Evolutionary conservation across 768 basidiomycete species (phyloP).

Genomic region (Xerocomus potaroensis): DNA sequence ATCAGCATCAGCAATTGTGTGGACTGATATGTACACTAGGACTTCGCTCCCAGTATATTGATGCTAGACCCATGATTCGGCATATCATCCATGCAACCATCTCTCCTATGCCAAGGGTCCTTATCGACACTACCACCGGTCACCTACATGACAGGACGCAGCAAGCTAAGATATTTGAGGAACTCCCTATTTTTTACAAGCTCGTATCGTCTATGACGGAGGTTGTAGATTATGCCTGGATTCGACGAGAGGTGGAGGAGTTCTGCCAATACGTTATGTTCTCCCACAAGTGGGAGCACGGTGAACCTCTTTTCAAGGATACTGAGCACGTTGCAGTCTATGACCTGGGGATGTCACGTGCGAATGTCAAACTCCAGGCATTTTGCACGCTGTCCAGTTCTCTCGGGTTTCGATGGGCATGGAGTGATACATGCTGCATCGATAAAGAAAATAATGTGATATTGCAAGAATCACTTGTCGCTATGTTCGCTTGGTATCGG

Average conservation of each 20-base stretch:
- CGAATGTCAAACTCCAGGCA: slow-evolving; percentile 4
- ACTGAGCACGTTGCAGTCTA: slow-evolving; percentile 5
- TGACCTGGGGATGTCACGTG: not conserved
- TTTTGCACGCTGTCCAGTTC: slow-evolving; percentile 3
- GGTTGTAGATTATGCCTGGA: not conserved
- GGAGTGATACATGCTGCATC: slow-evolving; percentile 14
- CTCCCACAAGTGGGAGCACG: slow-evolving; percentile 1
- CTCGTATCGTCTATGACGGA: not conserved
- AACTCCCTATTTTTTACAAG: not conserved
- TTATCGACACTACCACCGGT: slow-evolving; percentile 2
- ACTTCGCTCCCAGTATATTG: not conserved
- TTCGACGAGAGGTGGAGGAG: not conserved
- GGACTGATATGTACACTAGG: not conserved
- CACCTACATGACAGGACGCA: not conserved
- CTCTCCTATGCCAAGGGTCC: not conserved
- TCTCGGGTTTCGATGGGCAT: slow-evolving; percentile 12
- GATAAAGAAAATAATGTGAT: not conserved
- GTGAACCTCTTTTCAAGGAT: not conserved
- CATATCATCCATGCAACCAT: not conserved
- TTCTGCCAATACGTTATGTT: slow-evolving; percentile 4
- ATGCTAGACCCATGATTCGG: not conserved
- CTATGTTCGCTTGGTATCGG: slow-evolving; percentile 14
- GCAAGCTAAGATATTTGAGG: not conserved
- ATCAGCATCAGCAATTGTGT: not conserved
- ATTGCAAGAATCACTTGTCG: slow-evolving; percentile 12